Percentiles rank a stretch among this genome's conserved stretches.
Conservation (phyloP, 2,329 filamentous ascomycete species). For the Penicillium sp. region DNA sequence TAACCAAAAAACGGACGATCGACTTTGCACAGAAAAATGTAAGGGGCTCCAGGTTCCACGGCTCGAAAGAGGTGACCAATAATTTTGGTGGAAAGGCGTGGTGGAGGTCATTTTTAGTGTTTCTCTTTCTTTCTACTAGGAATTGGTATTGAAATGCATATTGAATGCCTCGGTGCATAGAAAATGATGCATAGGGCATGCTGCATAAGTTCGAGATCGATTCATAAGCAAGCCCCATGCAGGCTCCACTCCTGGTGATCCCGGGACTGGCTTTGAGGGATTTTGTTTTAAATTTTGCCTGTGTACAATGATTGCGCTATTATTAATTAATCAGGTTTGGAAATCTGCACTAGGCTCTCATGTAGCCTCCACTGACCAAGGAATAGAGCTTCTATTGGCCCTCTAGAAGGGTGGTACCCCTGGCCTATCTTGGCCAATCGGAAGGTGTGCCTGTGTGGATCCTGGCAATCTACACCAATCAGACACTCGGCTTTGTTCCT, state of each 20-base stretch:
- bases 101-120: neutral
- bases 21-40: neutral
- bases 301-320: neutral
- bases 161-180: neutral
- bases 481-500: too few species aligned
- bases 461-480: too few species aligned
- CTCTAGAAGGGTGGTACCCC: neutral
- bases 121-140: neutral
- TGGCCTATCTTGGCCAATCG: too few species aligned
- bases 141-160: neutral
- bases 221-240: neutral
- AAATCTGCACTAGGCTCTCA: too few species aligned
- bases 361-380: neutral
- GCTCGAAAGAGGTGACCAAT: neutral
- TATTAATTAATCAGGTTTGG: too few species aligned
- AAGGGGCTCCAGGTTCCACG: neutral
- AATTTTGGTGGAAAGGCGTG: neutral
- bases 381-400: neutral
- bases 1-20: neutral
- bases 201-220: neutral
- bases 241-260: neutral
- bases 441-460: too few species aligned
- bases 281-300: neutral
- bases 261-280: too few species aligned
- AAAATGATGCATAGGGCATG: neutral